phyloP scores from a whole-genome alignment of 2,329 filamentous ascomycete genomes.

The Neonectria magnoliae region DNA sequence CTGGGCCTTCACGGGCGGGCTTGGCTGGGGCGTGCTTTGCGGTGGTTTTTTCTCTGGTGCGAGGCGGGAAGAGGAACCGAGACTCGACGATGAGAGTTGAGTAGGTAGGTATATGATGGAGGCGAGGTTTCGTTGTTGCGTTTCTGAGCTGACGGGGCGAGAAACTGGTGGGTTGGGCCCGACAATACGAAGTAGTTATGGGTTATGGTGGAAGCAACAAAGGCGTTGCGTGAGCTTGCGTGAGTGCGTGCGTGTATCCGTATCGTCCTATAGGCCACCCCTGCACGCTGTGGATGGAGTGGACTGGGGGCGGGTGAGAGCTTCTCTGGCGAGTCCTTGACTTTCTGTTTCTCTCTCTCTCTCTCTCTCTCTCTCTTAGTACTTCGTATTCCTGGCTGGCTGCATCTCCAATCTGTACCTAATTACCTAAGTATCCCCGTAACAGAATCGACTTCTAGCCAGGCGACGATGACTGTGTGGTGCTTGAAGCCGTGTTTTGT shows the following conservation, averaged over 20 bases:
- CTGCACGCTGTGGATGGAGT: constrained; percentile 3
- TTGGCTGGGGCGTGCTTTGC: not conserved
- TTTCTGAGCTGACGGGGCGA: not conserved
- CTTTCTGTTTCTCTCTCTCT: not conserved
- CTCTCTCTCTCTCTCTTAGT: not conserved
- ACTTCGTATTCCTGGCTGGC: not conserved
- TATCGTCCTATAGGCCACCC: constrained; percentile 19
- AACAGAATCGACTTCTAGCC: not conserved
- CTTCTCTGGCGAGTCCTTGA: not conserved
- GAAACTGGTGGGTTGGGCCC: constrained; percentile 6
- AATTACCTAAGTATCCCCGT: not conserved
- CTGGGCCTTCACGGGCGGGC: constrained; percentile 6
- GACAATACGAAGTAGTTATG: constrained; percentile 9
- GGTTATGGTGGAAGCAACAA: constrained; percentile 14
- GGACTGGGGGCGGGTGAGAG: not conserved
- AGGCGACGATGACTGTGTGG: not conserved
- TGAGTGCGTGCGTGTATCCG: constrained; percentile 19
- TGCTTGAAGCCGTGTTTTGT: not conserved
- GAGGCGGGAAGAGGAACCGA: not conserved
- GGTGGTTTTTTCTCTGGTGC: not conserved
- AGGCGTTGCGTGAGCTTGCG: constrained; percentile 20
- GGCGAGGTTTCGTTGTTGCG: not conserved
- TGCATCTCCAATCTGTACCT: not conserved
- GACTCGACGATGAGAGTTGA: not conserved
- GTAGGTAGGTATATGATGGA: not conserved